Conservation (phyloP, 2,329 filamentous ascomycete species). For the Dryadomyces quercus-mongolicae region DNA sequence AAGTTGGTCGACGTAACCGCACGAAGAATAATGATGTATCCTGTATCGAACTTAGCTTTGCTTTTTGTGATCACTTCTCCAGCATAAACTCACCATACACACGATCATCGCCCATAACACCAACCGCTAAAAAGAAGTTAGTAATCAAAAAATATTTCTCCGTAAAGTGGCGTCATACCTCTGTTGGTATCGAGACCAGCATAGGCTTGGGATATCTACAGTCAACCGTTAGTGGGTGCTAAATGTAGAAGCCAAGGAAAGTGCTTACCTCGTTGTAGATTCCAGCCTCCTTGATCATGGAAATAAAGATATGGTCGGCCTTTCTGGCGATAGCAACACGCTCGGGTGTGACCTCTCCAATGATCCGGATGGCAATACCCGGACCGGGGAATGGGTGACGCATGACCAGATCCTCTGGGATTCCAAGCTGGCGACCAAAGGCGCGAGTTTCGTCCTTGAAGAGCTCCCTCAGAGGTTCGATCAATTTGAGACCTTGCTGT, state of each 20-base stretch:
- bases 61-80: neutral
- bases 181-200: constrained; percentile 30
- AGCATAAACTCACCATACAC: constrained; percentile 17
- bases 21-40: constrained; percentile 25
- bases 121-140: constrained; percentile 19
- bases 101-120: constrained; percentile 26
- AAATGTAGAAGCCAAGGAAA: neutral
- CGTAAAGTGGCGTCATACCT: constrained; percentile 12
- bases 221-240: neutral
- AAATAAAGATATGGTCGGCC: constrained; percentile 69
- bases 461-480: constrained; percentile 67
- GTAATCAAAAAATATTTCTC: neutral
- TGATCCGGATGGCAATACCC: constrained; percentile 61
- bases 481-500: constrained; percentile 42
- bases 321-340: constrained; percentile 68
- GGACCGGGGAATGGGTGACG: constrained; percentile 34
- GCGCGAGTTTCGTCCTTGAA: constrained; percentile 67
- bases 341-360: constrained; percentile 74
- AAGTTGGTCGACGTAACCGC: constrained; percentile 45
- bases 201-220: constrained; percentile 33
- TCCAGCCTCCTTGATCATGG: constrained; percentile 59
- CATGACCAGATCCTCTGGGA: constrained; percentile 64
- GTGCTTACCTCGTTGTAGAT: constrained; percentile 48
- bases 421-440: constrained; percentile 57
- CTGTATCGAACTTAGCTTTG: constrained; percentile 17